A percentile compares a stretch with the other conserved stretches of the same genome.
phyloP scores from a whole-genome alignment of 192 early-diverging fungal species.

The Rhizophagus clarus region DNA sequence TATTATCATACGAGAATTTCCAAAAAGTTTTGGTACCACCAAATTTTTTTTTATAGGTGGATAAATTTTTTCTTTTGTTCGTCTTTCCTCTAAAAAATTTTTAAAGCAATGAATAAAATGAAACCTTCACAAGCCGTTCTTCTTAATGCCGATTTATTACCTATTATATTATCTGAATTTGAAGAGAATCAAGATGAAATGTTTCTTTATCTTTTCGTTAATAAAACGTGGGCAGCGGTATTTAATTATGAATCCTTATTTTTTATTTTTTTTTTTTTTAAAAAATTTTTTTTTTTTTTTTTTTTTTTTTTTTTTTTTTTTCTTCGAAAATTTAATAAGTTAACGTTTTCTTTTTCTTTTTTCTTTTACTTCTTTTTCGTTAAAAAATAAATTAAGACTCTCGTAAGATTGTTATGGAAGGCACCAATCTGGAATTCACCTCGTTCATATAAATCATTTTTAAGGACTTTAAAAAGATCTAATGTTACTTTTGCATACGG shows the following conservation, averaged over 20 bases:
- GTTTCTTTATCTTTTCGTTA: neutral
- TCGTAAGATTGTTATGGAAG: neutral
- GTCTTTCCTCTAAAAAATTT: neutral
- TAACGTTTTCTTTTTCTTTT: too few relatives aligned
- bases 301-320: too few relatives aligned
- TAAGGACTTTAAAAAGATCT: neutral
- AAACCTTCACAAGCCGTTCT: neutral
- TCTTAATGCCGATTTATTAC: neutral
- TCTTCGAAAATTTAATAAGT: neutral
- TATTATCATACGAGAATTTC: neutral
- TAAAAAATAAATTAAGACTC: neutral
- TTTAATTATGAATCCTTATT: neutral
- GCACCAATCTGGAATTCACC: neutral
- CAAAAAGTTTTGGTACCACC: neutral
- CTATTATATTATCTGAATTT: neutral
- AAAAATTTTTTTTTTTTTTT: too few relatives aligned
- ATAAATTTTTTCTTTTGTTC: neutral
- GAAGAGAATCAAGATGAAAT: neutral
- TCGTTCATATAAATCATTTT: neutral
- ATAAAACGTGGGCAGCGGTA: neutral
- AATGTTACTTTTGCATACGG: neutral
- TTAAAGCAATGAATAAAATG: neutral
- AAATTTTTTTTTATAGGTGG: neutral
- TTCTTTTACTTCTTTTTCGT: neutral
- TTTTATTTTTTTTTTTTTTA: neutral